Evolutionary conservation across 116 monocot species (phyloP), one percentile per base, ranked within the genome.

Genomic region (Cymodocea nodosa): DNA sequence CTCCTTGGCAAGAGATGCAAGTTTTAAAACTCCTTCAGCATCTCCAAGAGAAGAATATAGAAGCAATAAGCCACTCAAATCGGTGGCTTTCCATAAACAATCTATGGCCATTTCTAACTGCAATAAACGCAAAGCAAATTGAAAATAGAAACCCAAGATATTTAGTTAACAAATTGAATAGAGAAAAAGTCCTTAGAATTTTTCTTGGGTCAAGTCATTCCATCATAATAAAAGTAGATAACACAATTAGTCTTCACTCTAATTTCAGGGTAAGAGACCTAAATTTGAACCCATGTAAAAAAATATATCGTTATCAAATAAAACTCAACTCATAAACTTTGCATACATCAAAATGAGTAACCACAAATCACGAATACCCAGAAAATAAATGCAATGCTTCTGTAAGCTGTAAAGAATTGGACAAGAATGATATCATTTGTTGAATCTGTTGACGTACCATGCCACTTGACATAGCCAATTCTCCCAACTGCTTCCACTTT

Each of bases 401-500:
- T 6, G n/a, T 56, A 23, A 56, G 11, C 19, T 9, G 56, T 56
- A 22, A 56, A 56, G 22, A 18, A 56, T 10, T 56, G 1, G 23
- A 19, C 19, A 56, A 56, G 6, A 39, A 18, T 1, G 44, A 44
- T 10, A 44, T 44, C 12, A 8, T 44, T 44, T 44, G 44, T 44
- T 44, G 6, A 44, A 44, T 44, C 12, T 44, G 44, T 12, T 44
- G 44, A 44, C 44, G 12, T 79, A 95, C 90, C 83, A 87, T 90
- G 71, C 95, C 95, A 69, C 66, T 76, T 30, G 95, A 95, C 83
- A 95, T 79, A 25, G 95, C 90, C 65, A 95, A 72, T 56, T 95
- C 87, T 20, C 95, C 95, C 48, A 95, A 68, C 68, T 95, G 90
- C 74, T 90, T 95, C 95, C 95, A 95, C 68, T 87, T 95, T 66